phyloP scores from a whole-genome alignment of 2,329 filamentous ascomycete genomes.

The Daldinia eschscholtzii region DNA sequence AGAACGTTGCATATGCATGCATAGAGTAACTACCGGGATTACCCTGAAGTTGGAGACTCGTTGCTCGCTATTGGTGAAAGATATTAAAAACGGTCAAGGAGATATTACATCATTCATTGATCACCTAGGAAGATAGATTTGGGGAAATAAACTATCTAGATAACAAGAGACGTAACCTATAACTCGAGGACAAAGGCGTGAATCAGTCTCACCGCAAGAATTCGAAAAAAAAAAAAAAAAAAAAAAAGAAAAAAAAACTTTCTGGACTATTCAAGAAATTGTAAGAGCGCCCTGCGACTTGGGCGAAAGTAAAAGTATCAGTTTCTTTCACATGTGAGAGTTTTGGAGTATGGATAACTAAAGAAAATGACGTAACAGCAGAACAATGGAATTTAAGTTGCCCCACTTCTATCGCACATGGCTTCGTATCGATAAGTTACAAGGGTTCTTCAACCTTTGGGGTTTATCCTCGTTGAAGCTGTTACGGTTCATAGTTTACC shows the following conservation, averaged over 20 bases:
- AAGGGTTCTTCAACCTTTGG: background rate
- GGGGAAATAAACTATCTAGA: background rate
- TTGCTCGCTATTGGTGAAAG: background rate
- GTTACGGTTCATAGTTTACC: background rate
- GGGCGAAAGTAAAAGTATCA: background rate
- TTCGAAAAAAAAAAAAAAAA: background rate
- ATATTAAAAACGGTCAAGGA: too few relatives aligned
- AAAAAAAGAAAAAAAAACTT: too few relatives aligned
- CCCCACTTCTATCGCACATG: conserved; percentile 1
- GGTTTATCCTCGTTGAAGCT: background rate
- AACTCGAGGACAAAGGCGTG: background rate
- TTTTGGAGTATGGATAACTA: background rate
- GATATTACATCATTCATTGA: too few relatives aligned
- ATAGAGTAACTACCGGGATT: too few relatives aligned
- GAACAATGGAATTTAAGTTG: conserved; percentile 4
- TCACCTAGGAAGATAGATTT: background rate
- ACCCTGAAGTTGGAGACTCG: background rate
- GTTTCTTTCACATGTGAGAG: conserved; percentile 14
- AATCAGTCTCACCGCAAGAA: background rate
- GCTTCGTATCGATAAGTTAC: conserved; percentile 5
- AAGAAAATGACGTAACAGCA: conserved; percentile 13
- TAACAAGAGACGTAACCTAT: background rate
- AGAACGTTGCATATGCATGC: too few relatives aligned
- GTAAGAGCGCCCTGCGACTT: background rate
- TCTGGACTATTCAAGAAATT: too few relatives aligned